Base-by-base conservation (phyloP, 495 filamentous ascomycete genomes). In the Aspergillus affinis region DNA sequence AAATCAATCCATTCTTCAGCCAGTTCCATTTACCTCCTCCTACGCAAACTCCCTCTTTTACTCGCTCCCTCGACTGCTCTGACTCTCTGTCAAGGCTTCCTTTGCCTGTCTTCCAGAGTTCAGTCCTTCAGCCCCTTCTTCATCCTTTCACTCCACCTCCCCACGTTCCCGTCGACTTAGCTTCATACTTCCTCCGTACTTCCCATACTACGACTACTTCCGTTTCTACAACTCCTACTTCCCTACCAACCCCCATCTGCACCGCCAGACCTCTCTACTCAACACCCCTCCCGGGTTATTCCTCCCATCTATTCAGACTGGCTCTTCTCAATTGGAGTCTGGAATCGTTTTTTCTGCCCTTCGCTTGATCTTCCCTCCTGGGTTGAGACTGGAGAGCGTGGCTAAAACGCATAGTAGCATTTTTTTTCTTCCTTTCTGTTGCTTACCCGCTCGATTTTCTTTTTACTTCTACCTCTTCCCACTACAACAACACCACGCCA, bases 131-230 rank as follows among this genome's bases (percentile, higher is more conserved):
- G 47, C 7, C 21, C 47, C 21, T 19, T 19, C 47, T 49, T 49
- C 47, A 26, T 49, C 36, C 36, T 41, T 41, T 15, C 36, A 20
- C 47, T 49, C 47, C 47, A 10, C 21, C 47, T 19, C 21, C 47
- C 47, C 47, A 19, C 47, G 47, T 49, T 49, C 19, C 18, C 18
- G 17, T 70, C 58, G 62, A 54, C 10, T 15, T 41, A 61, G 55
- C 51, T 59, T 66, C 65, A 64, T 65, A 63, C 62, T 68, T 63
- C 57, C 20, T 19, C 47, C 47, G 19, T 49, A 49, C 47, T 26
- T 49, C 47, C 17, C 47, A 19, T 49, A 49, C 47, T 26, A 49
- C 23, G 23, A 26, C 20, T 48, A 18, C 46, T 17, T 48, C 13
- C 44, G 6, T 6, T 18, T 46, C 44, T 46, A 18, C 44, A 46